These are phyloP conservation scores for Pelargonium hybrid DNA, from an alignment of 441 rosid species.

Conservation along the genomic window DNA sequence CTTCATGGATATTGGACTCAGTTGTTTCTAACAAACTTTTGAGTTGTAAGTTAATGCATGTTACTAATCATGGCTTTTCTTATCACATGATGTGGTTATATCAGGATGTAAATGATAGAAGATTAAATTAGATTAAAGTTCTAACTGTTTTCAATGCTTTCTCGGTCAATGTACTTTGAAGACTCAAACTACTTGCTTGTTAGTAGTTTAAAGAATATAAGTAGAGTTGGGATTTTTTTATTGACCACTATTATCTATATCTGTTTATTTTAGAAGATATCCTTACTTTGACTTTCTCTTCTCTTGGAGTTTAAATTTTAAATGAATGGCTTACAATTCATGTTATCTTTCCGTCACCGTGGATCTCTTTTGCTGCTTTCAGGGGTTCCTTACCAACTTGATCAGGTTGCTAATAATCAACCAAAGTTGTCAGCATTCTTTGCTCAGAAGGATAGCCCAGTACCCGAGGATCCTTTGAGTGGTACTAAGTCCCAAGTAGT, in stretches of 20 bases:
- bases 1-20: conserved; percentile 77
- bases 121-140: not conserved
- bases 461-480: conserved; percentile 23
- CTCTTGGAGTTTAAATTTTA: not conserved
- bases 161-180: conserved; percentile 2
- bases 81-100: not conserved
- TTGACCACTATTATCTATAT: not conserved
- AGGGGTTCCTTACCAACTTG: conserved; percentile 96
- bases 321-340: not conserved
- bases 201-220: not conserved
- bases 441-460: conserved; percentile 28
- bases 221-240: not conserved
- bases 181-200: not conserved
- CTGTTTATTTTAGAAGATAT: not conserved
- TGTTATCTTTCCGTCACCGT: conserved; percentile 5
- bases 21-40: conserved; percentile 62
- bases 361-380: conserved; percentile 16
- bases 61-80: not conserved
- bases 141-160: not conserved
- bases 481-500: conserved; percentile 26
- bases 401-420: conserved; percentile 70
- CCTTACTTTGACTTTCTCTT: not conserved
- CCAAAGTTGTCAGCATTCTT: conserved; percentile 78
- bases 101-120: not conserved
- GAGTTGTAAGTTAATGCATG: conserved; percentile 50